Percentiles rank a stretch among this genome's conserved stretches.
Evolutionary conservation across 371 early-diverging fungal species (phyloP).

Genomic region (Mucor piriformis): DNA sequence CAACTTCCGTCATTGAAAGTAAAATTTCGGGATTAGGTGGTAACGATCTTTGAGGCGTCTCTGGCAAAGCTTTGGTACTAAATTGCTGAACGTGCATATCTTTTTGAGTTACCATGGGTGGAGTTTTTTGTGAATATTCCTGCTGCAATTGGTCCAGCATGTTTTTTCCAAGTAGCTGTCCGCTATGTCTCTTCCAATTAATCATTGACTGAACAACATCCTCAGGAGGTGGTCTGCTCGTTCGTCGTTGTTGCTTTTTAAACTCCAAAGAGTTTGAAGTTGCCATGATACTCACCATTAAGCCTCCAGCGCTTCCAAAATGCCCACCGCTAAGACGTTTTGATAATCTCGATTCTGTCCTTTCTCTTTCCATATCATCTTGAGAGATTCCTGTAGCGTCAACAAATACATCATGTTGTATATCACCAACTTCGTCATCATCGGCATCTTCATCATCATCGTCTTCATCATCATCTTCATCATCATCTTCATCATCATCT

Average conservation of each 20-base stretch:
- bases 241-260: conserved; percentile 15
- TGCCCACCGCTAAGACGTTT: conserved; percentile 55
- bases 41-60: conserved; percentile 3
- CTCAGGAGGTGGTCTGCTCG: conserved; percentile 36
- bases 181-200: conserved; percentile 47
- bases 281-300: conserved; percentile 39
- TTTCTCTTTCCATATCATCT: conserved; percentile 48
- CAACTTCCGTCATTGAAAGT: background rate
- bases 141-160: background rate
- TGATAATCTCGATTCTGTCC: conserved; percentile 31
- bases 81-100: background rate
- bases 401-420: conserved; percentile 42
- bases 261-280: conserved; percentile 2
- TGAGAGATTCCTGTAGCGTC: conserved; percentile 42
- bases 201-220: conserved; percentile 44
- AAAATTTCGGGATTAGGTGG: conserved; percentile 18
- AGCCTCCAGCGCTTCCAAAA: conserved; percentile 54
- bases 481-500: conserved; percentile 9
- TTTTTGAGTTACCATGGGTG: conserved; percentile 10
- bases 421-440: conserved; percentile 29
- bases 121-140: background rate
- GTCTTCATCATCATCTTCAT: conserved; percentile 17
- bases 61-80: background rate
- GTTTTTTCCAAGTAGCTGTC: conserved; percentile 3
- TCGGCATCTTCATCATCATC: conserved; percentile 25